A percentile compares a stretch with the other conserved stretches of the same genome.
Conservation (phyloP, 371 early-diverging fungal species). For the Ordospora pajunii region DNA sequence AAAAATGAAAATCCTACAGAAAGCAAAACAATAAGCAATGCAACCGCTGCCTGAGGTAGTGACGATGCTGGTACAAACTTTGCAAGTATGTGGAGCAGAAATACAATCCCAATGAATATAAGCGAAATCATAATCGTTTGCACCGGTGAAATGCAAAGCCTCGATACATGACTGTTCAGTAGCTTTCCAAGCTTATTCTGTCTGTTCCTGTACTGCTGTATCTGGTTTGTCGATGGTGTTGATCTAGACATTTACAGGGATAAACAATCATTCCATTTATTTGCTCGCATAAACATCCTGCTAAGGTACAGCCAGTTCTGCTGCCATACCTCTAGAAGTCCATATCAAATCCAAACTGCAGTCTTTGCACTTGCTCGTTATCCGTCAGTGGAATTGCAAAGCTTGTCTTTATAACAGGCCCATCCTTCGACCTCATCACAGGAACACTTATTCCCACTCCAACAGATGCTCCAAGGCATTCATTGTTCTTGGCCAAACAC, state of each 20-base stretch:
- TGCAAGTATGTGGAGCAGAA: constrained; percentile 55
- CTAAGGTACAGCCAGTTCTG: not conserved
- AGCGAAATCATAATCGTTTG: constrained; percentile 58
- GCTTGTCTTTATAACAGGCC: constrained; percentile 3
- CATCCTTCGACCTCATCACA: not conserved
- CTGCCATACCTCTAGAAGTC: not conserved
- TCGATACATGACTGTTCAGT: constrained; percentile 25
- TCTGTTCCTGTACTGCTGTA: constrained; percentile 22
- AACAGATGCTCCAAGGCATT: constrained; percentile 10
- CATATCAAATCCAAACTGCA: constrained; percentile 25
- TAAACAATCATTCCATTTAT: not conserved
- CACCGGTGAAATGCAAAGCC: constrained; percentile 41
- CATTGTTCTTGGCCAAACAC: not conserved
- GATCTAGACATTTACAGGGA: not conserved
- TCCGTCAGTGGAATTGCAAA: constrained; percentile 12
- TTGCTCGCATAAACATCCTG: not conserved
- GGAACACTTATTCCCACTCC: constrained; percentile 14
- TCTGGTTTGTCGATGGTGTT: not conserved
- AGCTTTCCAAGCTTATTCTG: constrained; percentile 32
- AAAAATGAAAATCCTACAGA: constrained; percentile 23
- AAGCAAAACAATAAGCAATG: constrained; percentile 26
- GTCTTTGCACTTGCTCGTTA: not conserved
- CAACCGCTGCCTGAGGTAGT: constrained; percentile 41
- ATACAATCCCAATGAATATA: constrained; percentile 56
- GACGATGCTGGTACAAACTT: constrained; percentile 50